Conservation (phyloP, 345 rosid genomes). For the Rhizophora mangle region DNA sequence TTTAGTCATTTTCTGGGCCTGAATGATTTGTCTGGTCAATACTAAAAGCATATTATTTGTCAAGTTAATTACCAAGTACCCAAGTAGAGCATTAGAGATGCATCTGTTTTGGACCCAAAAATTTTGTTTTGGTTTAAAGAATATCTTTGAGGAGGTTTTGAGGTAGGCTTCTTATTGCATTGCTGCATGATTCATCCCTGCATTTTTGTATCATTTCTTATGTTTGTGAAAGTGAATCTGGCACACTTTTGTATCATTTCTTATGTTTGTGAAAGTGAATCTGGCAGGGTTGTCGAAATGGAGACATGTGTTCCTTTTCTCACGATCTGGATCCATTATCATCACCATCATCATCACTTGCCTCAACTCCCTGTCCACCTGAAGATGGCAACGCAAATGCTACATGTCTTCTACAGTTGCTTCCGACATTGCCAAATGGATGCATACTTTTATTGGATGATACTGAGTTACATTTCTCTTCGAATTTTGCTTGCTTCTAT, state of each 20-base stretch:
- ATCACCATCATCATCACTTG: constrained; percentile 19
- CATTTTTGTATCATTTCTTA: constrained; percentile 9
- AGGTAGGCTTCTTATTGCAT: neutral
- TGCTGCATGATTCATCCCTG: neutral
- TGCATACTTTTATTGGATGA: constrained; percentile 70
- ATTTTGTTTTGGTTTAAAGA: neutral
- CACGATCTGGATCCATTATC: constrained; percentile 42
- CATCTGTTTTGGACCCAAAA: neutral
- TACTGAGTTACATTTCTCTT: constrained; percentile 52
- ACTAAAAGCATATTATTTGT: constrained; percentile 5
- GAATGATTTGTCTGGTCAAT: neutral
- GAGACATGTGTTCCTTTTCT: constrained; percentile 60
- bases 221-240: constrained; percentile 24
- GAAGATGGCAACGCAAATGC: constrained; percentile 52
- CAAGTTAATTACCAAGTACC: neutral
- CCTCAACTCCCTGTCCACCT: constrained; percentile 42
- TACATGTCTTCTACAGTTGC: constrained; percentile 40
- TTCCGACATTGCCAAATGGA: constrained; percentile 52
- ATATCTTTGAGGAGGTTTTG: neutral
- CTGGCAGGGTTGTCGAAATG: constrained; percentile 85
- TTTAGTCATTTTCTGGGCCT: neutral
- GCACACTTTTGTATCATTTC: constrained; percentile 24
- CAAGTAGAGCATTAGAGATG: neutral
- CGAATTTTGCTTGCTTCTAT: constrained; percentile 49
- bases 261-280: constrained; percentile 23